phyloP scores from a whole-genome alignment of 2,329 filamentous ascomycete species.

The Fusarium chaquense region DNA sequence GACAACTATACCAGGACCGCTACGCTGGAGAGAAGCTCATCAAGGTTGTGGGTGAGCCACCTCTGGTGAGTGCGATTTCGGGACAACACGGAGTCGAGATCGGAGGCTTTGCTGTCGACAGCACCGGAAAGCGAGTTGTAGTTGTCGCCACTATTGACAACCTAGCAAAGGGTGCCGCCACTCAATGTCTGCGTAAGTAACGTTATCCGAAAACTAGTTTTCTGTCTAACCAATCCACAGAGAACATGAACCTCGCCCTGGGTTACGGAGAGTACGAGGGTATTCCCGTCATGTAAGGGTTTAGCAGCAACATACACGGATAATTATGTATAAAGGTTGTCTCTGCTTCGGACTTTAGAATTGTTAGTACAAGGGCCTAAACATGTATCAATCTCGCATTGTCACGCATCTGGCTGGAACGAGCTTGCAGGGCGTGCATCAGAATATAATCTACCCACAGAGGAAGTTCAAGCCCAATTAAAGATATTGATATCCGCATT shows the following conservation, averaged over 20 bases:
- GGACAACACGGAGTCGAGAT: conserved; percentile 90
- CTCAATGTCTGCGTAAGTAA: conserved; percentile 22
- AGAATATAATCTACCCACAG: not conserved
- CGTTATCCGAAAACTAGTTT: too few species aligned
- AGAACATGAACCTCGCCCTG: conserved; percentile 95
- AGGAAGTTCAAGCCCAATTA: not conserved
- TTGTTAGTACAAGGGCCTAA: not conserved
- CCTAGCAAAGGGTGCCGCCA: conserved; percentile 17
- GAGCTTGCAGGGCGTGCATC: not conserved
- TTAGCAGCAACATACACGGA: not conserved
- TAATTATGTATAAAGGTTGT: not conserved
- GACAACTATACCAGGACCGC: conserved; percentile 94
- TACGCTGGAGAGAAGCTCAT: conserved; percentile 97
- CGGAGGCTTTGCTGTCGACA: conserved; percentile 92
- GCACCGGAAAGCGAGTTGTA: conserved; percentile 89
- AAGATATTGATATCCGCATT: not conserved
- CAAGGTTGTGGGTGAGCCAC: conserved; percentile 84
- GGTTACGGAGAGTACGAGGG: conserved; percentile 91
- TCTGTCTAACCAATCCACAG: conserved; percentile 54
- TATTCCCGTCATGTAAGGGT: conserved; percentile 66
- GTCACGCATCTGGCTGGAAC: too few species aligned
- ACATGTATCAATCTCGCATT: not conserved
- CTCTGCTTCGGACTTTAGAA: not conserved
- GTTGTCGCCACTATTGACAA: conserved; percentile 56
- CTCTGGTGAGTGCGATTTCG: conserved; percentile 59